phyloP scores from a whole-genome alignment of 306 rosid genomes.

The Senna tora region DNA sequence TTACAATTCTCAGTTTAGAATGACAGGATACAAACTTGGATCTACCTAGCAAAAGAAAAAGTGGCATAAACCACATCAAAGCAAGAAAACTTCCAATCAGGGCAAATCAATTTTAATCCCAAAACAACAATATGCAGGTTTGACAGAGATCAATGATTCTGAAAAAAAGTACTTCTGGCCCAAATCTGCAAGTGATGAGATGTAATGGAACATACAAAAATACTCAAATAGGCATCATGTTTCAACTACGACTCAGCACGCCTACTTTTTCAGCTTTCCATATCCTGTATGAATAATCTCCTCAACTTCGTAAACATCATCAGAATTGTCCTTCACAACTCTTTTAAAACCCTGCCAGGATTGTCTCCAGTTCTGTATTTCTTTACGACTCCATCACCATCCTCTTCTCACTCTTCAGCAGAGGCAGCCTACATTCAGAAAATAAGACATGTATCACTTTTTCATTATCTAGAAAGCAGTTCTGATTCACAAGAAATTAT shows the following conservation, averaged over 20 bases:
- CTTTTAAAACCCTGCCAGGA: conserved; percentile 15
- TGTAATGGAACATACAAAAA: neutral
- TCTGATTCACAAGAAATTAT: conserved; percentile 25
- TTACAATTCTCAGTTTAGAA: conserved; percentile 3
- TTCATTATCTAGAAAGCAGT: conserved; percentile 30
- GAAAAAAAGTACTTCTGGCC: neutral
- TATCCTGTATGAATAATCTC: neutral
- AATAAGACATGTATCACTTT: conserved; percentile 37
- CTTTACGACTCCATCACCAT: neutral
- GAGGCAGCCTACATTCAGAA: conserved; percentile 38
- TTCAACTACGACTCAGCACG: conserved; percentile 19
- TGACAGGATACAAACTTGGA: conserved; percentile 7
- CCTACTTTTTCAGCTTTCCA: conserved; percentile 21
- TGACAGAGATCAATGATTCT: conserved; percentile 15
- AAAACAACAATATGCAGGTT: conserved; percentile 3
- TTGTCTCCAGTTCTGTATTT: neutral
- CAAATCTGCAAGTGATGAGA: conserved; percentile 25
- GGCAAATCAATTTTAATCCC: conserved; percentile 29
- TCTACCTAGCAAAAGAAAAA: conserved; percentile 12
- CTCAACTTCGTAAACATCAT: conserved; percentile 3
- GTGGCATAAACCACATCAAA: neutral
- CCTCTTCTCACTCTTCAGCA: conserved; percentile 29
- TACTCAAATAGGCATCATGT: neutral
- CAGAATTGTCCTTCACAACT: conserved; percentile 19
- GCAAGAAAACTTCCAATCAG: conserved; percentile 14